These are phyloP conservation scores for Blastobotrys illinoisensis DNA, from an alignment of 1,139 yeast species.

Conservation along the genomic window DNA sequence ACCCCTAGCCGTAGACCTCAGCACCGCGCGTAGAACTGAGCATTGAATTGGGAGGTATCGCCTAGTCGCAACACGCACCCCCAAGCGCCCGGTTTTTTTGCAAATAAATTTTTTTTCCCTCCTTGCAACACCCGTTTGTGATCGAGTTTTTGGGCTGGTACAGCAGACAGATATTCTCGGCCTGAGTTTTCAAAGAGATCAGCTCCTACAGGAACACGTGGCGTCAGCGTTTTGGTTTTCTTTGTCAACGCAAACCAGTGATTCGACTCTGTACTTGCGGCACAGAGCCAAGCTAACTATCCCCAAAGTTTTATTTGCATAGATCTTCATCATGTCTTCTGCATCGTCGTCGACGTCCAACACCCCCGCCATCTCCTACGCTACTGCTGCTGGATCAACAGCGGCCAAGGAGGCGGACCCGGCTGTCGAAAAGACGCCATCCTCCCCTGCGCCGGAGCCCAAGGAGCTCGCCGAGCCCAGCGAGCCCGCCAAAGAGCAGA, in stretches of 20 bases:
- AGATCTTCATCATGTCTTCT: slow-evolving; percentile 3
- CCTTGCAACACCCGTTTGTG: neutral
- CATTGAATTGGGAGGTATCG: neutral
- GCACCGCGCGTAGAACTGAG: neutral
- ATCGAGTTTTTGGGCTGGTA: neutral
- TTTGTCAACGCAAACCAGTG: neutral
- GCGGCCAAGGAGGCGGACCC: slow-evolving; percentile 9
- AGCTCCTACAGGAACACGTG: neutral
- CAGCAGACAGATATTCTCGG: neutral
- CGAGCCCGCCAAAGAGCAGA: too few species aligned
- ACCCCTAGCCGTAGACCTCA: neutral
- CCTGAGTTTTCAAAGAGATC: neutral
- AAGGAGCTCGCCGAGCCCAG: too few species aligned
- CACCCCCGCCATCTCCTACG: slow-evolving; percentile 30
- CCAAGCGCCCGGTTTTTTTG: neutral
- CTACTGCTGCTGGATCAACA: slow-evolving; percentile 27
- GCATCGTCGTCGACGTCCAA: slow-evolving; percentile 6
- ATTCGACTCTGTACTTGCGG: neutral
- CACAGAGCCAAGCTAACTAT: neutral
- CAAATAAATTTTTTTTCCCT: neutral
- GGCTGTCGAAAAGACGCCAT: neutral
- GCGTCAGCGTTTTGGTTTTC: neutral
- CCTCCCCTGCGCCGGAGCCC: neutral
- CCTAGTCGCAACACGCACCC: neutral
- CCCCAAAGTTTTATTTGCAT: slow-evolving; percentile 2